Evolutionary conservation across 1,284 basidiomycete genomes (phyloP).

Genomic region (Cutaneotrichosporon sp.): DNA sequence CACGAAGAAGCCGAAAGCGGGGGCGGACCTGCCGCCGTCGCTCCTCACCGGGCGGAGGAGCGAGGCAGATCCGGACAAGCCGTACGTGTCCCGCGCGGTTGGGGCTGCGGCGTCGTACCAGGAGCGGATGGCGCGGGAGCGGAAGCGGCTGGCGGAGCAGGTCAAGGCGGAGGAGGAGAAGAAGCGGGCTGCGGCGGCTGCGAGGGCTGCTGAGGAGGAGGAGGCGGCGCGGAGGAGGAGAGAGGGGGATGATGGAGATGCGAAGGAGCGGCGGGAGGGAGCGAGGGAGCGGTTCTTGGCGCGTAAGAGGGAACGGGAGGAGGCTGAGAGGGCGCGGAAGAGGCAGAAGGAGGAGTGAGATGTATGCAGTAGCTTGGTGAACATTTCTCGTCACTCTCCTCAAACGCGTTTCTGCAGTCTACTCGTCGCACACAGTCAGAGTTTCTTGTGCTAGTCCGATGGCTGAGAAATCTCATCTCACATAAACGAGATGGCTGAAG

Average conservation of each 20-base stretch:
- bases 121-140: constrained; percentile 75
- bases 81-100: constrained; percentile 58
- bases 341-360: constrained; percentile 17
- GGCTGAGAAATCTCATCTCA: too few relatives aligned
- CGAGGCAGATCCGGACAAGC: constrained; percentile 36
- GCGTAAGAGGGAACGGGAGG: constrained; percentile 70
- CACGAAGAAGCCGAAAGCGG: constrained; percentile 43
- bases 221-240: constrained; percentile 50
- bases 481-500: too few relatives aligned
- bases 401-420: too few relatives aligned
- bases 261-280: constrained; percentile 62
- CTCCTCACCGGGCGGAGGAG: constrained; percentile 18
- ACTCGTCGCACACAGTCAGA: too few relatives aligned
- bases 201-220: constrained; percentile 52
- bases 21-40: constrained; percentile 27
- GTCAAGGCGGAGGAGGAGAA: constrained; percentile 65
- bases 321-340: constrained; percentile 43
- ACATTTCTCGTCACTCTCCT: not conserved
- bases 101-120: constrained; percentile 69
- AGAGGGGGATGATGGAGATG: constrained; percentile 52
- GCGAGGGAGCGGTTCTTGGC: constrained; percentile 71
- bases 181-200: constrained; percentile 51
- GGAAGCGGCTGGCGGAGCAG: constrained; percentile 66
- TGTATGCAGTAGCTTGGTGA: not conserved
- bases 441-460: too few relatives aligned